Percentiles rank a stretch among this genome's conserved stretches.
Evolutionary conservation across 2,329 filamentous ascomycete species (phyloP).

Genomic region (Neonectria sp.): DNA sequence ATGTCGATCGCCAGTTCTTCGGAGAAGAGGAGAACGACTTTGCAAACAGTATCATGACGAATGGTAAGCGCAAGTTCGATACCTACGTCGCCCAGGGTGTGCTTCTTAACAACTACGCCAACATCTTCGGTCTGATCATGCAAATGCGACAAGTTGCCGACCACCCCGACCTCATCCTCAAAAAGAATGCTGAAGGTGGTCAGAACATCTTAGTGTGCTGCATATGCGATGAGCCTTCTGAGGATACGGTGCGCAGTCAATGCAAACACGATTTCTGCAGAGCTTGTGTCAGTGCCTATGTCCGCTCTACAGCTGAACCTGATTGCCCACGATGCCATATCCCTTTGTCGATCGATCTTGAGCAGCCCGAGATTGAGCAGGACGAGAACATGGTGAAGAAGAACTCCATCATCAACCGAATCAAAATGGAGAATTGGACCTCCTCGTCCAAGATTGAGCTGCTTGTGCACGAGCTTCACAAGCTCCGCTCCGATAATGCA

Average conservation of each 20-base stretch:
- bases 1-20: conserved; percentile 95
- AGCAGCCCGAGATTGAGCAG: conserved; percentile 95
- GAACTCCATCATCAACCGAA: conserved; percentile 97
- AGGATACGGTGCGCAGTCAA: conserved; percentile 92
- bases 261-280: conserved; percentile 85
- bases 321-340: conserved; percentile 96
- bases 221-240: conserved; percentile 96
- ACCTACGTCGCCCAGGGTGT: conserved; percentile 96
- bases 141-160: conserved; percentile 99
- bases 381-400: conserved; percentile 91
- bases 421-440: conserved; percentile 99
- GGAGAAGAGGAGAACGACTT: conserved; percentile 97
- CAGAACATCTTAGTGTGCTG: conserved; percentile 93
- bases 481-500: conserved; percentile 90
- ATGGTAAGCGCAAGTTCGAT: conserved; percentile 89
- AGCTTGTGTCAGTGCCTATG: conserved; percentile 65
- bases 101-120: conserved; percentile 97
- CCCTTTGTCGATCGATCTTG: conserved; percentile 88
- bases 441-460: conserved; percentile 98
- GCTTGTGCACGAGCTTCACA: conserved; percentile 93
- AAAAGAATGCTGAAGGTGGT: conserved; percentile 87
- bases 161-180: conserved; percentile 93
- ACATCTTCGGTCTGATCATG: conserved; percentile 99
- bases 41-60: conserved; percentile 95
- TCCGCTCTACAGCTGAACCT: conserved; percentile 81